A percentile compares a stretch with the other conserved stretches of the same genome.
These are phyloP conservation scores for Coemansia sp. DNA, from an alignment of 192 early-diverging fungal genomes.

Conservation along the genomic window DNA sequence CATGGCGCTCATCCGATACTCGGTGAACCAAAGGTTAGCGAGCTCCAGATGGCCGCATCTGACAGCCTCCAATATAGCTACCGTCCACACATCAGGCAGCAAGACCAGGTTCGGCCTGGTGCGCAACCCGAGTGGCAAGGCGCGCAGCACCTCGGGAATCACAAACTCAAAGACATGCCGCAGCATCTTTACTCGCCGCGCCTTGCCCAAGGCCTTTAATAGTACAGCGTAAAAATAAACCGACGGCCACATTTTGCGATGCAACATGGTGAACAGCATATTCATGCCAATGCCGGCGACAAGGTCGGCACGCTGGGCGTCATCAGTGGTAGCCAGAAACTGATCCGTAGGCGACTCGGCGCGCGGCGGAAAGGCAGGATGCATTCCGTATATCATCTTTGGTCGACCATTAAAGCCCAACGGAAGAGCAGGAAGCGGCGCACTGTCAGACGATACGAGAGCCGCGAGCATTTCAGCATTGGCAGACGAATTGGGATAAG, in stretches of 20 bases:
- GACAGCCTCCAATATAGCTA: conserved; percentile 33
- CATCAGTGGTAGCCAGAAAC: conserved; percentile 19
- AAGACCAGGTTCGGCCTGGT: conserved; percentile 29
- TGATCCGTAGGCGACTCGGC: conserved; percentile 20
- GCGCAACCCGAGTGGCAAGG: conserved; percentile 27
- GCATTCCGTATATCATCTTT: conserved; percentile 17
- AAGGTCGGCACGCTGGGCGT: conserved; percentile 14
- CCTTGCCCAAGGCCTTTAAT: conserved; percentile 22
- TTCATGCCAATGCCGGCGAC: conserved; percentile 43
- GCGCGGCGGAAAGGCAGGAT: conserved; percentile 41
- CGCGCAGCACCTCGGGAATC: conserved; percentile 27
- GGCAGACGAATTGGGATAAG: conserved; percentile 28
- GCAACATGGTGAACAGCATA: conserved; percentile 43
- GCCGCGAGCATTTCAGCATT: conserved; percentile 22
- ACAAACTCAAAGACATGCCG: conserved; percentile 40
- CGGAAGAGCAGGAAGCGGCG: conserved; percentile 30
- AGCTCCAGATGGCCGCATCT: conserved; percentile 23
- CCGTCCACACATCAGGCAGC: conserved; percentile 35
- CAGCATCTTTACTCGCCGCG: conserved; percentile 21
- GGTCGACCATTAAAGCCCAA: conserved; percentile 12
- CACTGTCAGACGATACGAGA: conserved; percentile 1
- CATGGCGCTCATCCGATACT: conserved; percentile 58
- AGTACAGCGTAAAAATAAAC: conserved; percentile 37
- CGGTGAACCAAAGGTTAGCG: conserved; percentile 47
- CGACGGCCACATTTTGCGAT: conserved; percentile 25